Conservation (phyloP, 768 basidiomycete species). For the Pholiota molesta region DNA sequence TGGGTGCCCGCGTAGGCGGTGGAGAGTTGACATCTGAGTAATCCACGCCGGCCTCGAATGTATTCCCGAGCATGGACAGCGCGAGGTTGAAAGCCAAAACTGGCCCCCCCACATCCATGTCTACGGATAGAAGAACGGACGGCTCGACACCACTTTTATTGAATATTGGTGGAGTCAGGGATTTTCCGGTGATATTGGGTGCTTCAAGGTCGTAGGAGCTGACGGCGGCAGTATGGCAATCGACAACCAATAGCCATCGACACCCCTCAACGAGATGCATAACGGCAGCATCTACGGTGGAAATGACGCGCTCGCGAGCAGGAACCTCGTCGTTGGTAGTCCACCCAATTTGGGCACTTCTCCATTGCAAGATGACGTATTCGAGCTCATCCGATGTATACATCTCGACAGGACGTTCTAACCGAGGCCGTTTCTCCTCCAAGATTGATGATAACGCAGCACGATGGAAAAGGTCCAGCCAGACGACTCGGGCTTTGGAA, state of each 20-base stretch:
- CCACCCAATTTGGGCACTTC: not conserved
- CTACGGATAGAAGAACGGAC: not conserved
- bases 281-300: not conserved
- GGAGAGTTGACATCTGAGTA: not conserved
- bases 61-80: not conserved
- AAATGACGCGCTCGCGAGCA: not conserved
- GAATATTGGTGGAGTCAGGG: not conserved
- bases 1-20: not conserved
- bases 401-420: not conserved
- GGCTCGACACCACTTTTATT: not conserved
- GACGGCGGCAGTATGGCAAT: not conserved
- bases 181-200: not conserved
- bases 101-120: not conserved
- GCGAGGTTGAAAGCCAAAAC: not conserved
- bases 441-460: not conserved
- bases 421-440: not conserved
- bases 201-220: not conserved
- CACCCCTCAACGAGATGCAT: not conserved
- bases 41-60: not conserved
- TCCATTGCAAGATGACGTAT: not conserved
- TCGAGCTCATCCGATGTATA: constrained; percentile 1
- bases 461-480: not conserved
- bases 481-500: not conserved
- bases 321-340: not conserved
- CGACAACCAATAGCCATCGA: not conserved